Base-by-base conservation (phyloP, 768 basidiomycete genomes). In the Crepidotus variabilis region DNA sequence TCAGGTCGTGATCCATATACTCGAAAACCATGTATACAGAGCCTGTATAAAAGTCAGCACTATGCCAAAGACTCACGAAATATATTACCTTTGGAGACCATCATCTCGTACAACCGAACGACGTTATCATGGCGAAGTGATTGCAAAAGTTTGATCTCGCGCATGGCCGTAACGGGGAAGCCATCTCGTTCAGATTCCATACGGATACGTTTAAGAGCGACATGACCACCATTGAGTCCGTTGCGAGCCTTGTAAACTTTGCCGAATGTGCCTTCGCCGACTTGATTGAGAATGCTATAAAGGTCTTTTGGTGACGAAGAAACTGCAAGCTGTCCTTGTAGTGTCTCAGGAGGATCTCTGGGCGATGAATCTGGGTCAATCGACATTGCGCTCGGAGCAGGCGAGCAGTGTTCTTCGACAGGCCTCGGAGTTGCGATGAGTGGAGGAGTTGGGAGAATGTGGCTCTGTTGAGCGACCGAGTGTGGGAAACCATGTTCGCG, bases 21-120 rank as follows among this genome's bases (percentile, higher is more conserved):
- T 98, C 95, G 65, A 98, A 94, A 36, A 99, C 96, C 97, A 99
- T 99, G 73, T 93, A 96, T 43, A 97, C 95, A 49, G 90, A 87
- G 57, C 94, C 96, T 98, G 64, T 5, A 16, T 54, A 57, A 23
- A 39, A 43, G 59, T 58, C 57, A 61, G 56, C 57, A 33, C 47
- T 20, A 32, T 48, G 36, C 14, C 33, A 24, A 28, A 47, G 24
- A 3, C 5, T 34, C 20, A 33, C 39, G 46, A 9, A 43, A 56
- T 45, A 46, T 54, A 82, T 61, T 63, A 94, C 97, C 94, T 63
- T 92, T 91, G 0, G 94, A 93, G 6, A 98, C 95, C 90, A 99
- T 95, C 94, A 99, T 99, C 73, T 99, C 97, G 61, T 90, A 86
- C 35, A 99, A 75, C 50, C 80, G 81, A 45, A 99, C 85, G 45